These are phyloP conservation scores for Amylostereum chailletii DNA, from an alignment of 1,284 basidiomycete genomes.

Conservation along the genomic window DNA sequence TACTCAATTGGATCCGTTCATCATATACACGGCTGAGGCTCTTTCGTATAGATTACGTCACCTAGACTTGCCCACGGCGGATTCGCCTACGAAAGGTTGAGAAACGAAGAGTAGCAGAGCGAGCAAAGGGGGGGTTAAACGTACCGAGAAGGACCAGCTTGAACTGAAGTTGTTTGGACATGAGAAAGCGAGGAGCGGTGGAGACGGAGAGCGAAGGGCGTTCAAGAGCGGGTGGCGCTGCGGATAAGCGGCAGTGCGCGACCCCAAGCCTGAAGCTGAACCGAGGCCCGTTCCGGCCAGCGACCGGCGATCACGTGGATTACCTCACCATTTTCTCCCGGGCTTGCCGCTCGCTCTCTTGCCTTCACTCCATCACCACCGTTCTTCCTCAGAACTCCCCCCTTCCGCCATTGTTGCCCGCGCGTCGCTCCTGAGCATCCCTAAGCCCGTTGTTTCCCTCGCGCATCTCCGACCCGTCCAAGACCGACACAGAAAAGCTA, in stretches of 20 bases:
- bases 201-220: slow-evolving; percentile 5
- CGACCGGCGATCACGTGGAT: neutral
- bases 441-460: slow-evolving; percentile 14
- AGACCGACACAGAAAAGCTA: slow-evolving; percentile 20
- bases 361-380: slow-evolving; percentile 4
- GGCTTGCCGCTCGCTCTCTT: slow-evolving; percentile 2
- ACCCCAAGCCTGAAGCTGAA: neutral
- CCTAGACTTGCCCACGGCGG: slow-evolving; percentile 96
- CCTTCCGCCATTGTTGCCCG: slow-evolving; percentile 6
- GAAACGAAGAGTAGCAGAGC: slow-evolving; percentile 2
- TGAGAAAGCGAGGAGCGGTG: slow-evolving; percentile 24
- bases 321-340: neutral
- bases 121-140: slow-evolving; percentile 14
- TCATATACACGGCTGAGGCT: too few relatives aligned
- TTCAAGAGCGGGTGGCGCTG: neutral
- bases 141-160: slow-evolving; percentile 88
- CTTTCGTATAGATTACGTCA: slow-evolving; percentile 25
- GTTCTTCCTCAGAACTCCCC: slow-evolving; percentile 5
- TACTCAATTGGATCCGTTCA: too few relatives aligned
- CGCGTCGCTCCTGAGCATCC: slow-evolving; percentile 2
- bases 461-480: slow-evolving; percentile 19
- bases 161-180: slow-evolving; percentile 82
- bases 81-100: slow-evolving; percentile 61
- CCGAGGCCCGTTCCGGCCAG: neutral
- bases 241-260: neutral